Evolutionary conservation across 306 rosid genomes (phyloP).

Genomic region (Sesbania bispinosa): DNA sequence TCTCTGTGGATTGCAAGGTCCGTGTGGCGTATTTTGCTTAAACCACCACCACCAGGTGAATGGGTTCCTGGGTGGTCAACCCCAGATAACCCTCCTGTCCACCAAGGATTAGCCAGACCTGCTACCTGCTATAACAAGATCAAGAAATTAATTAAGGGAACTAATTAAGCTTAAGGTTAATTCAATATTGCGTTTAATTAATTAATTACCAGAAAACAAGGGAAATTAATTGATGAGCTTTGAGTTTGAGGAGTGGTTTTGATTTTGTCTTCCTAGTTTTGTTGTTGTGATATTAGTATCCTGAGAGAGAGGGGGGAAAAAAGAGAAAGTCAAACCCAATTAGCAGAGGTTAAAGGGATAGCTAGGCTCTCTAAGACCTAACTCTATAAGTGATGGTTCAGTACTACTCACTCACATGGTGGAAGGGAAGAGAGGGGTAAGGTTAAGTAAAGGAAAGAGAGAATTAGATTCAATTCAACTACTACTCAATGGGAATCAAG

Average conservation of each 20-base stretch:
- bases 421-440: background rate
- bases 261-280: background rate
- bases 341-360: slow-evolving; percentile 1
- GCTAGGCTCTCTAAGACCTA: slow-evolving; percentile 21
- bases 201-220: background rate
- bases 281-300: slow-evolving; percentile 1
- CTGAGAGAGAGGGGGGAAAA: background rate
- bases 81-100: slow-evolving; percentile 82
- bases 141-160: slow-evolving; percentile 3
- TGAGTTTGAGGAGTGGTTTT: no score
- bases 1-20: slow-evolving; percentile 49
- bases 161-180: no score
- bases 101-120: slow-evolving; percentile 96
- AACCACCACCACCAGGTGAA: slow-evolving; percentile 49
- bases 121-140: no score
- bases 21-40: slow-evolving; percentile 48
- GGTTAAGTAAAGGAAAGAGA: no score
- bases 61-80: slow-evolving; percentile 68
- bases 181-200: no score
- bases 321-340: slow-evolving; percentile 33
- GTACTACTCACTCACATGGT: background rate
- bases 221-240: background rate
- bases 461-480: slow-evolving; percentile 49
- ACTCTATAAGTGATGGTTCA: slow-evolving; percentile 14
- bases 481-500: slow-evolving; percentile 35